Conservation (phyloP, 192 early-diverging fungal genomes). For the Coemansia sp. region DNA sequence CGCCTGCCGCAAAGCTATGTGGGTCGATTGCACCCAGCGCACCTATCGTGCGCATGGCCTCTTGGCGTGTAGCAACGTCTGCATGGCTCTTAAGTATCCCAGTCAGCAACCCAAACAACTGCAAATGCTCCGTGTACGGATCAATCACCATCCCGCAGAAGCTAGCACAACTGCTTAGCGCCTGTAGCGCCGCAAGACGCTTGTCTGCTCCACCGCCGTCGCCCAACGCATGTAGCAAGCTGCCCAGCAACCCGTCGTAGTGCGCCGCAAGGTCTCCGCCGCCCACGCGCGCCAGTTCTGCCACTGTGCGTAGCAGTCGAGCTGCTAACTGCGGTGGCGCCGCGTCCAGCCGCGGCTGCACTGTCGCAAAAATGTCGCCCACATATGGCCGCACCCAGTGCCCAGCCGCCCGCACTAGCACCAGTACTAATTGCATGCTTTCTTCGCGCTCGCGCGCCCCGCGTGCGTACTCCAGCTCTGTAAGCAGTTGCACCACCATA, state of each 20-base stretch:
- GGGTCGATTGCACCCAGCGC: conserved; percentile 94
- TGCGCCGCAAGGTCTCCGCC: conserved; percentile 83
- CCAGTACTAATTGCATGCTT: conserved; percentile 65
- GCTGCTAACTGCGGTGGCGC: conserved; percentile 65
- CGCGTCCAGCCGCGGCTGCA: conserved; percentile 83
- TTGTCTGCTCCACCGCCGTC: conserved; percentile 83
- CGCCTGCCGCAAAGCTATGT: conserved; percentile 51
- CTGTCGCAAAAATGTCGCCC: conserved; percentile 78
- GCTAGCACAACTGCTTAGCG: conserved; percentile 80
- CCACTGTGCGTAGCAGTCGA: conserved; percentile 60
- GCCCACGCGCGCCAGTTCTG: conserved; percentile 77
- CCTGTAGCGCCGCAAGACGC: conserved; percentile 82
- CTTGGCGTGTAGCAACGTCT: conserved; percentile 66
- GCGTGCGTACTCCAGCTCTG: conserved; percentile 87
- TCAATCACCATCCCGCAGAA: conserved; percentile 90
- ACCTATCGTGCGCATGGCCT: conserved; percentile 89
- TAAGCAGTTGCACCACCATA: conserved; percentile 84
- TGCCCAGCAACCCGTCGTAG: conserved; percentile 75
- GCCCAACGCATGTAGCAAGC: conserved; percentile 87
- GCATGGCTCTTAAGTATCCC: conserved; percentile 83
- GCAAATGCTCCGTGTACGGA: conserved; percentile 86
- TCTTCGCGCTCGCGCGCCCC: conserved; percentile 53
- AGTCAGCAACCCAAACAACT: conserved; percentile 74
- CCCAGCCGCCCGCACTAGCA: conserved; percentile 78
- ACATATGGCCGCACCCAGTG: conserved; percentile 92